A percentile compares a stretch with the other conserved stretches of the same genome.
Evolutionary conservation across 495 filamentous ascomycete species (phyloP).

Genomic region (Evansstolkia leycettana): DNA sequence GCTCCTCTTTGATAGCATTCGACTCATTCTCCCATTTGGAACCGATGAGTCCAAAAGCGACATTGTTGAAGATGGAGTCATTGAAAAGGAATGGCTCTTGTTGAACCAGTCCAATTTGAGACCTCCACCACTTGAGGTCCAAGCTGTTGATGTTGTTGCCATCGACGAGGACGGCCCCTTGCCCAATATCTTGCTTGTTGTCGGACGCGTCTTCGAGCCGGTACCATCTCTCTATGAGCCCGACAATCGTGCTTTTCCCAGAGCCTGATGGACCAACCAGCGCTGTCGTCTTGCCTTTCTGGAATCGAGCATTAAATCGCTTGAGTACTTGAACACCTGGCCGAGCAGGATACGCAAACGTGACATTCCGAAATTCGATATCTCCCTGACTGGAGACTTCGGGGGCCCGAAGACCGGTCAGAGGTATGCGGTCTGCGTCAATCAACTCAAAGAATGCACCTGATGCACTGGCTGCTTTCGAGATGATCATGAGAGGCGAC

Average conservation of each 20-base stretch:
- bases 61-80: slow-evolving; percentile 53
- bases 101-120: slow-evolving; percentile 53
- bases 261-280: slow-evolving; percentile 48
- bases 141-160: slow-evolving; percentile 35
- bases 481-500: slow-evolving; percentile 34
- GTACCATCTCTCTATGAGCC: slow-evolving; percentile 54
- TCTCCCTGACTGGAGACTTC: slow-evolving; percentile 22
- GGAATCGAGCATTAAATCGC: slow-evolving; percentile 26
- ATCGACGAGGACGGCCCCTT: slow-evolving; percentile 38
- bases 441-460: slow-evolving; percentile 33
- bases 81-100: slow-evolving; percentile 65
- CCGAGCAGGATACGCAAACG: slow-evolving; percentile 47
- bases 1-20: slow-evolving; percentile 34
- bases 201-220: slow-evolving; percentile 8
- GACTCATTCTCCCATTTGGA: slow-evolving; percentile 42
- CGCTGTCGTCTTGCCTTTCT: slow-evolving; percentile 37
- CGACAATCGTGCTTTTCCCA: slow-evolving; percentile 57
- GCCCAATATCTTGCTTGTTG: background rate
- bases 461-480: slow-evolving; percentile 33
- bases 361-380: slow-evolving; percentile 45
- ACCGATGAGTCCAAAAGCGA: slow-evolving; percentile 49
- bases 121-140: slow-evolving; percentile 51
- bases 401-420: slow-evolving; percentile 16
- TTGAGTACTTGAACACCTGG: slow-evolving; percentile 26
- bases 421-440: slow-evolving; percentile 21